Base-by-base conservation (phyloP, 2,329 filamentous ascomycete genomes). In the Penicillium janthinellum region DNA sequence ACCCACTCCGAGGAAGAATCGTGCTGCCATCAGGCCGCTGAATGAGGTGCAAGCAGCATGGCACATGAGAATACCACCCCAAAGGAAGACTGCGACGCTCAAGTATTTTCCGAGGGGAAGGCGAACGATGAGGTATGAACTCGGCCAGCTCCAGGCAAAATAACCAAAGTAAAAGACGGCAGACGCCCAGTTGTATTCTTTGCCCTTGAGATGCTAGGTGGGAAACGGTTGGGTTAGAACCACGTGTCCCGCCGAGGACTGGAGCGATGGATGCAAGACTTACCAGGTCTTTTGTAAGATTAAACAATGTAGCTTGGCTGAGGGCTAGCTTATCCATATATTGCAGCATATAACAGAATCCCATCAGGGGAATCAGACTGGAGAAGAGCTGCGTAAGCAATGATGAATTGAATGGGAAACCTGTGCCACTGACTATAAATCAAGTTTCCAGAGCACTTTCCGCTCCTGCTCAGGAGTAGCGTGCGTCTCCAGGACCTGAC, bases 131-230 rank as follows among this genome's bases (percentile, higher is more conserved):
- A 77, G 62, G 48, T 73, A 73, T 12, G 73, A 74, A 34, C 73
- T 77, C 0, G 76, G 75, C 66, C 76, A 78, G 51, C 77, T 76
- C 63, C 77, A 76, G 1, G 71, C 67, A 14, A 74, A 66, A 34
- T 75, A 75, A 39, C 73, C 73, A 55, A 75, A 74, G 45, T 75
- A 75, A 57, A 75, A 75, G 25, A 74, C 56, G 3, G 70, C 71
- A 10, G 70, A 71, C 3, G 67, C 56, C 73, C 72, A 75, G 8
- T 69, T 67, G 39, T 74, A 75, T 54, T 75, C 52, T 7, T 62
- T 58, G 5, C 68, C 70, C 25, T 64, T 52, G 3, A 75, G 69
- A 6, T 66, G 45, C 71, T 74, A 22, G 2, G 28, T 4, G 17
- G 11, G 38, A 34, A 42, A 17, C 35, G 6, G n/a, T 20, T 15